These are phyloP conservation scores for Parathielavia hyrcaniae DNA, from an alignment of 495 filamentous ascomycete genomes.

Conservation along the genomic window DNA sequence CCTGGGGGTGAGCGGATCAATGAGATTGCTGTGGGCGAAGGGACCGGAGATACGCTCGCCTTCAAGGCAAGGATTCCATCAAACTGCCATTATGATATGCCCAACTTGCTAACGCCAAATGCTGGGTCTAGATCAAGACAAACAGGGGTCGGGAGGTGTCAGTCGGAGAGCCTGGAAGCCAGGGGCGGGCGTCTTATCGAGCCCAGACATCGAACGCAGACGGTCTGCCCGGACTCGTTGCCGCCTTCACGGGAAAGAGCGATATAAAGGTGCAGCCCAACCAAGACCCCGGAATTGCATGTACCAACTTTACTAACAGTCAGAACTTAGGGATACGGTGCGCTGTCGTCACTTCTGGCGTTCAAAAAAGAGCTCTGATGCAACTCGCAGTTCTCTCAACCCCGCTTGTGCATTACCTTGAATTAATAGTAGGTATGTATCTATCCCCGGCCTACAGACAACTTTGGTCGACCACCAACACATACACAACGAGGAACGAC, in stretches of 20 bases:
- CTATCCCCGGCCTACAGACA: too few relatives aligned
- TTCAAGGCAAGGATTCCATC: neutral
- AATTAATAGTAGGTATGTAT: too few relatives aligned
- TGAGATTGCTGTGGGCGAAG: neutral
- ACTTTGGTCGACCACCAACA: too few relatives aligned
- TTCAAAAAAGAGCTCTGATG: too few relatives aligned
- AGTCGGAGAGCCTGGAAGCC: neutral
- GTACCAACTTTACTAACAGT: too few relatives aligned
- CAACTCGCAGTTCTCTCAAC: too few relatives aligned
- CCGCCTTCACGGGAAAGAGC: neutral
- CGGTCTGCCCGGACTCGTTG: neutral
- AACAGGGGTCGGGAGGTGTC: neutral
- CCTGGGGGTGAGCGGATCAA: neutral
- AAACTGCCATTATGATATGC: neutral
- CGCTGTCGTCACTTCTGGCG: too few relatives aligned
- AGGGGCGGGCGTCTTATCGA: neutral
- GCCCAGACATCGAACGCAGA: neutral
- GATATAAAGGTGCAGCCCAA: too few relatives aligned
- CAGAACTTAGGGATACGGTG: too few relatives aligned
- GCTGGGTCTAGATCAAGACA: slow-evolving; percentile 1
- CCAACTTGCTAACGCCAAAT: neutral
- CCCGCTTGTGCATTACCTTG: too few relatives aligned
- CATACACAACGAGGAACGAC: too few relatives aligned
- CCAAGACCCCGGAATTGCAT: too few relatives aligned
- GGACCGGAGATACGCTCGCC: neutral